Evolutionary conservation across 139 green algal genomes (phyloP).

Genomic region (Tetraselmis chui): DNA sequence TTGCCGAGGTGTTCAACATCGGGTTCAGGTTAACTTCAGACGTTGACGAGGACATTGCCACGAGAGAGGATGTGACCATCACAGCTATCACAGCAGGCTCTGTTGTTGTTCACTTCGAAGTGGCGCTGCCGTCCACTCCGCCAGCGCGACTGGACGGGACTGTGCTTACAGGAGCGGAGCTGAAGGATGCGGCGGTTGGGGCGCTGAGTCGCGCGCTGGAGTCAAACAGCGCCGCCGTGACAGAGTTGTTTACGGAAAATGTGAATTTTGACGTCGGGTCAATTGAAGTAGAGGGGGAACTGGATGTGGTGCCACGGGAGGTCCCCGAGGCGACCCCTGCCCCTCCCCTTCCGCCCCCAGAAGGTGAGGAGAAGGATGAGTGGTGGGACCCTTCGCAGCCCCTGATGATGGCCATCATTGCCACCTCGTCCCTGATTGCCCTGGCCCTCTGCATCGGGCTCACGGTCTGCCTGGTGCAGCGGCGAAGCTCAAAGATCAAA

Average conservation of each 20-base stretch:
- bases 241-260: background rate
- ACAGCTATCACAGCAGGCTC: background rate
- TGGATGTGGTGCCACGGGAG: too few relatives aligned
- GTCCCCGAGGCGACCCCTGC: too few relatives aligned
- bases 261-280: background rate
- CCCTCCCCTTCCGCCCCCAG: background rate
- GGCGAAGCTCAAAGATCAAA: background rate
- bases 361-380: background rate
- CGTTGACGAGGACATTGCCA: background rate
- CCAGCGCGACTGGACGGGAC: too few relatives aligned
- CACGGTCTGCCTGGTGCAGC: background rate
- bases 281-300: background rate
- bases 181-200: background rate
- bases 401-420: background rate
- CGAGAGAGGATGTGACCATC: background rate
- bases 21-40: background rate
- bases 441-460: background rate
- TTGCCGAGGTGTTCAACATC: background rate
- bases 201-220: background rate
- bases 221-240: background rate
- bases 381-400: background rate
- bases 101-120: background rate
- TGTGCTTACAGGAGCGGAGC: background rate
- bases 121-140: background rate
- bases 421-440: background rate